phyloP scores from a whole-genome alignment of 768 basidiomycete species.

The Lactarius sanguifluus region DNA sequence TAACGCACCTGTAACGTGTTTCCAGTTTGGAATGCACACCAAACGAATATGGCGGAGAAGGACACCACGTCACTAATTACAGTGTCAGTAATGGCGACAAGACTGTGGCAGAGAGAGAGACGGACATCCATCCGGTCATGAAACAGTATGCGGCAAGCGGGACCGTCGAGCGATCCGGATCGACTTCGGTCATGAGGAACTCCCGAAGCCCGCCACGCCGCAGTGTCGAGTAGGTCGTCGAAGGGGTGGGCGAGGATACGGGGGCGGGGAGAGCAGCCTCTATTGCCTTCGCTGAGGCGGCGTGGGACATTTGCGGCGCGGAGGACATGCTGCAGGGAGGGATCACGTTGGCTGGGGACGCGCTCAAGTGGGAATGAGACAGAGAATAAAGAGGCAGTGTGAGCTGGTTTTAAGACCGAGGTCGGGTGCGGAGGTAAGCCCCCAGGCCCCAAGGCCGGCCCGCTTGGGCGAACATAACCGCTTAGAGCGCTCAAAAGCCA shows the following conservation, averaged over 20 bases:
- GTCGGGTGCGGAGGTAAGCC: neutral
- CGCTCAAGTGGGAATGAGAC: neutral
- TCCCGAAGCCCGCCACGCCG: conserved; percentile 34
- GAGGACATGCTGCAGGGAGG: conserved; percentile 8
- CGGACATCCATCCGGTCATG: conserved; percentile 79
- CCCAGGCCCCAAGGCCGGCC: neutral
- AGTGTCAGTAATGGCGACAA: neutral
- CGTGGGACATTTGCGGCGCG: neutral
- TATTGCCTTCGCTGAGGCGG: neutral
- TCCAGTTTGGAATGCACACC: conserved; percentile 86
- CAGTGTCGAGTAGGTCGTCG: neutral
- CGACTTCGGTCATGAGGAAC: conserved; percentile 45
- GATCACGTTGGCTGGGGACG: neutral
- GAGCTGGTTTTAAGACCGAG: neutral
- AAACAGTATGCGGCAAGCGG: conserved; percentile 68
- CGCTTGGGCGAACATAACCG: neutral
- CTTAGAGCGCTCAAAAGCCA: neutral
- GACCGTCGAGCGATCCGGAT: conserved; percentile 48
- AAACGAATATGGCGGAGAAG: conserved; percentile 78
- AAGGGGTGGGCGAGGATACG: conserved; percentile 3
- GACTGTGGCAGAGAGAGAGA: conserved; percentile 14
- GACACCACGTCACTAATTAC: conserved; percentile 60
- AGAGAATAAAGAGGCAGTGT: neutral
- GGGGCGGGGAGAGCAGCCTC: conserved; percentile 21
- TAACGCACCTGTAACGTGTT: conserved; percentile 62